phyloP scores from a whole-genome alignment of 345 rosid species.

The Schrenkiella parvula region DNA sequence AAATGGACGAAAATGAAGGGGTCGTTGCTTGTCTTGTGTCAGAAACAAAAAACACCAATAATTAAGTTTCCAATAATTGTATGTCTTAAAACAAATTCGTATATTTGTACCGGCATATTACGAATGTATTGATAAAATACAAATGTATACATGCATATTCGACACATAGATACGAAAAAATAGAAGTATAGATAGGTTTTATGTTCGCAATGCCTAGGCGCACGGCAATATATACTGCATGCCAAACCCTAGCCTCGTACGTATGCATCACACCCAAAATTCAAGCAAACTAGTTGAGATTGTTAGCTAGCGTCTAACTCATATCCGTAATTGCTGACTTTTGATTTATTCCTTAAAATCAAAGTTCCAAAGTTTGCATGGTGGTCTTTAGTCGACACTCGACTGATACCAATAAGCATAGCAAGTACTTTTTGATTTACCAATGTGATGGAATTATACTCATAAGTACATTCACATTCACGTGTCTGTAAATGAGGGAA shows the following conservation, averaged over 20 bases:
- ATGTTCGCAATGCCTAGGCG: slow-evolving; percentile 6
- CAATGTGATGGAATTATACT: slow-evolving; percentile 5
- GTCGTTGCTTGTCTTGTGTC: slow-evolving; percentile 14
- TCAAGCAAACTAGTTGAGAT: slow-evolving; percentile 1
- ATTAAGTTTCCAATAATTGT: slow-evolving; percentile 18
- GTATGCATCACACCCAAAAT: slow-evolving; percentile 10
- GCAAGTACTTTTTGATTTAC: too few relatives aligned
- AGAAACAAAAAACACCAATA: slow-evolving; percentile 17
- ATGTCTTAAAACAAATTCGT: background rate
- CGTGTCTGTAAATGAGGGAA: background rate
- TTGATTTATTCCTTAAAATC: background rate
- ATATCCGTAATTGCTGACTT: slow-evolving; percentile 33
- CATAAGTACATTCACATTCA: slow-evolving; percentile 17
- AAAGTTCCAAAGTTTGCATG: background rate
- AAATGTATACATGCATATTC: background rate
- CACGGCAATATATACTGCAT: slow-evolving; percentile 25
- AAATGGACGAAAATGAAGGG: slow-evolving; percentile 12
- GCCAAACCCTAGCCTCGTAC: slow-evolving; percentile 33
- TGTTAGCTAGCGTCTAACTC: slow-evolving; percentile 2
- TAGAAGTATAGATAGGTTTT: background rate
- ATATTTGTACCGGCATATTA: background rate
- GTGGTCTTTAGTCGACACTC: slow-evolving; percentile 14
- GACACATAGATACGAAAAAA: background rate
- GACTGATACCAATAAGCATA: slow-evolving; percentile 1
- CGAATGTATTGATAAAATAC: background rate